These are phyloP conservation scores for Ogataea zsoltii DNA, from an alignment of 805 yeast species.

Conservation along the genomic window DNA sequence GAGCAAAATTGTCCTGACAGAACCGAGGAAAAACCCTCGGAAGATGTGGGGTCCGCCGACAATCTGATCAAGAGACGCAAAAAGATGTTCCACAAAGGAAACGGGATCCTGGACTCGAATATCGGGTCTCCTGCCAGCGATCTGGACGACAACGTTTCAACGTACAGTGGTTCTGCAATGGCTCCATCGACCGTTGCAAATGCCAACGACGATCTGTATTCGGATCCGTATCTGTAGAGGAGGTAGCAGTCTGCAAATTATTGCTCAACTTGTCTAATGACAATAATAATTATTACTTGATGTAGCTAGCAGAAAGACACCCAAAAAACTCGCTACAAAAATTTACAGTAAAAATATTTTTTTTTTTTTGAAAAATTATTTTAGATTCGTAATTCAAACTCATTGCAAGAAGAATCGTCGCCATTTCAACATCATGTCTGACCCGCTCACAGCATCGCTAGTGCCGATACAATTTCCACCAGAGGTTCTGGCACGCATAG, in stretches of 20 bases:
- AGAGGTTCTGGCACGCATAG: constrained; percentile 75
- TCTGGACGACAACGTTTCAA: constrained; percentile 33
- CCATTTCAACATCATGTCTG: too few species aligned
- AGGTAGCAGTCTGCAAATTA: not conserved
- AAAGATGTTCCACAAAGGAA: constrained; percentile 18
- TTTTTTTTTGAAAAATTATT: constrained; percentile 5
- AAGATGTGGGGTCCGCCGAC: constrained; percentile 7
- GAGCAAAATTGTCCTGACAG: constrained; percentile 10
- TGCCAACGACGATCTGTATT: constrained; percentile 15
- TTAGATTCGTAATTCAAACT: too few species aligned
- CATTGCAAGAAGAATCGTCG: too few species aligned
- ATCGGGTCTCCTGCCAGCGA: constrained; percentile 33
- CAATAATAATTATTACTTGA: too few species aligned
- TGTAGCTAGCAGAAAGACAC: too few species aligned
- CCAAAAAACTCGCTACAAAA: not conserved
- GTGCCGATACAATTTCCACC: constrained; percentile 69
- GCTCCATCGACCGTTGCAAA: constrained; percentile 22
- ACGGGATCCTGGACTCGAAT: constrained; percentile 22
- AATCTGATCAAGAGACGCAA: constrained; percentile 25
- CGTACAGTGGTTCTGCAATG: constrained; percentile 30
- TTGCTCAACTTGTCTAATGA: too few species aligned
- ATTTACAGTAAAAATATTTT: not conserved
- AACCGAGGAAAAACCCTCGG: not conserved
- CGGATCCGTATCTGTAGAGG: constrained; percentile 7
- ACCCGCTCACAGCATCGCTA: constrained; percentile 1